Base-by-base conservation (phyloP, 768 basidiomycete species). In the Strobilomyces confusus region DNA sequence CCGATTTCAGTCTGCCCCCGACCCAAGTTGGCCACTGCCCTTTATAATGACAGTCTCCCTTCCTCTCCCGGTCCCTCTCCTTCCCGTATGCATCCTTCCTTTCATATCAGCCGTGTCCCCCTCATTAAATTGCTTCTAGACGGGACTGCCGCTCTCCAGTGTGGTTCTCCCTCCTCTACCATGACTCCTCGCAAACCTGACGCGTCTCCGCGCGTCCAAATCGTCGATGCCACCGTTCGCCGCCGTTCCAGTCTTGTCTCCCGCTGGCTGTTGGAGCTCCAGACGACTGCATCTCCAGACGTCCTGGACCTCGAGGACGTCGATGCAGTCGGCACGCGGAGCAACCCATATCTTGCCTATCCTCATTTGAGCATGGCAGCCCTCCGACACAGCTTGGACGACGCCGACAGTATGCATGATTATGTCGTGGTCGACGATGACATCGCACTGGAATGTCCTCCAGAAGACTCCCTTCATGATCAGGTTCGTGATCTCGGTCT, bases 201-300 rank as follows among this genome's bases (percentile, higher is more conserved):
- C 68, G 52, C 68, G 62, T 66, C 58, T 23, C 30, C 60, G 30
- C 59, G 55, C 60, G 48, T 44, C 41, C 37, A 56, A 26, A 14
- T 38, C 44, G 6, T 33, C 25, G 60, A 68, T 19, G 45, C 56
- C 32, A 50, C 55, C 9, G 57, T 73, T 55, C 68, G 65, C 17
- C 72, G 70, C 19, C 70, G 72, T 34, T 69, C 74, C 15, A 74
- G 72, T 56, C 75, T 66, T 48, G 59, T 77, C 37, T 73, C 75
- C 34, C 71, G 64, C n/a, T 79, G 77, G 77, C 68, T 79, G 17
- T 65, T 61, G 3, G 77, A 78, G 20, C 71, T 77, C 48, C 73
- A 71, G 49, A 46, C 61, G 11, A 46, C 58, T 15, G 55, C 61
- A 42, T 42, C 56, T 34, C 50, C 58, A n/a, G 62, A 61, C 30